Conservation (phyloP, 139 green algal genomes). For the Astrephomene gubernaculifera region DNA sequence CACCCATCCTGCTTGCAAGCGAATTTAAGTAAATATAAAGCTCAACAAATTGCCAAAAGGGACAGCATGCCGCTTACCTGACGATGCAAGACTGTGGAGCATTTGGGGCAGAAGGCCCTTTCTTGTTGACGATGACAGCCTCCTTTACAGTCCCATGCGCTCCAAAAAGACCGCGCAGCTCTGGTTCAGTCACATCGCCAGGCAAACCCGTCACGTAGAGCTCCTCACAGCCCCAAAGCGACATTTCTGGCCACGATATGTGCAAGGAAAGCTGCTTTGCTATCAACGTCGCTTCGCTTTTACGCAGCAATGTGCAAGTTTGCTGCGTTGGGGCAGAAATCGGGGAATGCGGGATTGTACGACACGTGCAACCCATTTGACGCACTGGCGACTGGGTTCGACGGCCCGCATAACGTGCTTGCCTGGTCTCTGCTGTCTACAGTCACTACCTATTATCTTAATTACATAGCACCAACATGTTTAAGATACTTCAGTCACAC, state of each 20-base stretch:
- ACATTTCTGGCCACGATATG: conserved; percentile 12
- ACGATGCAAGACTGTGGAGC: conserved; percentile 41
- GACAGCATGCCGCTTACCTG: too few species aligned
- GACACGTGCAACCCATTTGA: too few species aligned
- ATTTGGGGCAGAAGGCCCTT: conserved; percentile 1
- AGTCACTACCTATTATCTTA: too few species aligned
- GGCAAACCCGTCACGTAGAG: conserved; percentile 33
- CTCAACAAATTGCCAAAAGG: too few species aligned
- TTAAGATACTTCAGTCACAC: not conserved
- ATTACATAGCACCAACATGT: too few species aligned
- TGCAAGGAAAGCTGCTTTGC: not conserved
- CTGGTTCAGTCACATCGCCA: conserved; percentile 13
- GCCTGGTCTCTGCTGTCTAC: too few species aligned
- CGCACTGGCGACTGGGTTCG: too few species aligned
- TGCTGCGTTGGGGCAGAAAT: too few species aligned
- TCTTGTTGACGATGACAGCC: conserved; percentile 38
- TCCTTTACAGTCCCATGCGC: conserved; percentile 25
- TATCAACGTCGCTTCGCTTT: not conserved
- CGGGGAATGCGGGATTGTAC: too few species aligned
- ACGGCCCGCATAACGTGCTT: too few species aligned
- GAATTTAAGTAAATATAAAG: not conserved
- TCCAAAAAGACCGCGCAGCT: conserved; percentile 22
- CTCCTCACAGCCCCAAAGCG: conserved; percentile 35
- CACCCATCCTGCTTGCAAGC: not conserved
- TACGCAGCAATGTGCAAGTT: too few species aligned